Conservation (phyloP, 805 yeast species). For the Dipodascopsis tothii region DNA sequence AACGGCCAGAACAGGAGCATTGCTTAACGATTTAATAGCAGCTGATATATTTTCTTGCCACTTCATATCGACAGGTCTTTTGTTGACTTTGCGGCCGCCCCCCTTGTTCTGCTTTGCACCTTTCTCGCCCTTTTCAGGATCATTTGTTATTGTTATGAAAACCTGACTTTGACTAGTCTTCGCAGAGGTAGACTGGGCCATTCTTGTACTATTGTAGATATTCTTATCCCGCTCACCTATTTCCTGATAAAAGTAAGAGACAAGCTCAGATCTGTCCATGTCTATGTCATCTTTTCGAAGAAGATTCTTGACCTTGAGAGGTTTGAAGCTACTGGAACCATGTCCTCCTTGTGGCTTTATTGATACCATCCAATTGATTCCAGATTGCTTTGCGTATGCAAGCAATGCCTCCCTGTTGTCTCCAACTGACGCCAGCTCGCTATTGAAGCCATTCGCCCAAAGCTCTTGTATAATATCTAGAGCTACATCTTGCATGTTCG, state of each 20-base stretch:
- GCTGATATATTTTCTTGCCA: constrained; percentile 54
- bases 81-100: constrained; percentile 46
- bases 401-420: constrained; percentile 53
- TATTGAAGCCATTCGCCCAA: constrained; percentile 73
- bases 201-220: background rate
- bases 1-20: constrained; percentile 67
- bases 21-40: constrained; percentile 47
- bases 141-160: constrained; percentile 63
- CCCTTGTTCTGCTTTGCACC: constrained; percentile 65
- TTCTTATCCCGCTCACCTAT: constrained; percentile 23
- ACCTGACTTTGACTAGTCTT: constrained; percentile 38
- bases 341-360: constrained; percentile 50
- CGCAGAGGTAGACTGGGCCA: background rate
- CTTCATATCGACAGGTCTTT: constrained; percentile 45
- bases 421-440: constrained; percentile 47
- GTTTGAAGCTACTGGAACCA: constrained; percentile 56
- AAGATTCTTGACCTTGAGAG: constrained; percentile 63
- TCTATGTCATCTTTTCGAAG: constrained; percentile 59
- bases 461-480: constrained; percentile 53
- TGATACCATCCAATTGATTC: constrained; percentile 68
- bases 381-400: constrained; percentile 56
- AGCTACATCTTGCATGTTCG: constrained; percentile 52
- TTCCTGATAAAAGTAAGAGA: constrained; percentile 38
- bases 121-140: constrained; percentile 58
- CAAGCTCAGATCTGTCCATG: constrained; percentile 60